Base-by-base conservation (phyloP, 805 yeast genomes). In the Hyphopichia homilentoma region DNA sequence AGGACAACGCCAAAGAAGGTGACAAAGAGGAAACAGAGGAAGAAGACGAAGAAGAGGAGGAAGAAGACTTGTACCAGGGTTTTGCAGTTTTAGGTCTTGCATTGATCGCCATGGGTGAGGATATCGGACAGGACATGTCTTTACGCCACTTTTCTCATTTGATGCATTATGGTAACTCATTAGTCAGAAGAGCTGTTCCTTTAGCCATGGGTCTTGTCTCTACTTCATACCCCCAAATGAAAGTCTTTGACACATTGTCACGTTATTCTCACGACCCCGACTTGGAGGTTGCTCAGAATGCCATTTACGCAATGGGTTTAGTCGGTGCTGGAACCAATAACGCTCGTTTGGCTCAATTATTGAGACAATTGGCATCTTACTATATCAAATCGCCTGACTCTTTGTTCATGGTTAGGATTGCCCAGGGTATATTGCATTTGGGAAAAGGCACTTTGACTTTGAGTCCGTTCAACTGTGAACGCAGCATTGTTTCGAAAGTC, bases 291-390 rank as follows among this genome's bases (percentile, higher is more conserved):
- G 96, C 97, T 5, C 81, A 82, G 57, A 93, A 89, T 55, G 88
- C 98, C 14, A 88, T 93, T 43, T 90, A 86, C 51, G 81, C 96
- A 27, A 89, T 93, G 97, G 99, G 99, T 34, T 66, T 93, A 41
- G 95, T 90, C 47, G 98, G 98, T 56, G 93, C 97, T 14, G 99
- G 99, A 63, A 93, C 98, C 18, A 90, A 93, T 63, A 93, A 93
- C 57, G 98, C 99, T 6, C 83, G 99, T 66, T 72, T 93, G 43
- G 97, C 97, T 3, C 98, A 93, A 66, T 72, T 93, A 43, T 73
- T 93, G 52, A 79, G 98, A 60, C 97, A 93, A 61, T 73, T 93
- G 48, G 97, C 98, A 1, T 79, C 86, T 34, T 93, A 93, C 59
- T 94, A 93, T 58, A 75, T 84, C 33, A 84, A 89, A 52, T 94